Evolutionary conservation across 2,329 filamentous ascomycete species (phyloP).

Genomic region (Fusarium liriodendri): DNA sequence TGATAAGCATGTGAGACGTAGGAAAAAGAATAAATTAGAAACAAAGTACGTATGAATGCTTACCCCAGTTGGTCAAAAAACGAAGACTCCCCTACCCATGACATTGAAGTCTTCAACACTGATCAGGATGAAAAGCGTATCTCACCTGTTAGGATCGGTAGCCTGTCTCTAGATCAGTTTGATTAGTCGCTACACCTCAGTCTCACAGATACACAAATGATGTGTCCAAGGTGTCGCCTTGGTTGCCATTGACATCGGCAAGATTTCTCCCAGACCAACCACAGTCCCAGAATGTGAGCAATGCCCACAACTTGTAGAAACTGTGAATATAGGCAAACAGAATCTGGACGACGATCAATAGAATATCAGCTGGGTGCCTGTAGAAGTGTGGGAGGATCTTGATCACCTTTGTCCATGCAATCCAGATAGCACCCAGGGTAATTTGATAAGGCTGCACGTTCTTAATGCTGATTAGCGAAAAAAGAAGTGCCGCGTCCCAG

Average conservation of each 20-base stretch:
- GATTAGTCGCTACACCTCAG: too few species aligned
- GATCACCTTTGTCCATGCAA: constrained; percentile 65
- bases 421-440: constrained; percentile 52
- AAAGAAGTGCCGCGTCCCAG: constrained; percentile 59
- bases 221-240: constrained; percentile 10
- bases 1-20: background rate
- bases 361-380: constrained; percentile 62
- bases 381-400: constrained; percentile 66
- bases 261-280: constrained; percentile 52
- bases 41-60: background rate
- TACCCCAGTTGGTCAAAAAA: background rate
- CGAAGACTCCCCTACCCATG: background rate
- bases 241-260: constrained; percentile 26
- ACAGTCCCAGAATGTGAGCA: constrained; percentile 62
- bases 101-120: background rate
- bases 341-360: constrained; percentile 61
- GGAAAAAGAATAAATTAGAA: background rate
- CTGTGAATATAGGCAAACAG: constrained; percentile 69
- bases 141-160: background rate
- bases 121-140: background rate
- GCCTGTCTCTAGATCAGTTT: background rate
- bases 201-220: constrained; percentile 2
- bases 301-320: constrained; percentile 66
- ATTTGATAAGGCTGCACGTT: background rate
- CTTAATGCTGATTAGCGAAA: constrained; percentile 33